Conservation (phyloP, 768 basidiomycete species). For the Suillus bovinus region DNA sequence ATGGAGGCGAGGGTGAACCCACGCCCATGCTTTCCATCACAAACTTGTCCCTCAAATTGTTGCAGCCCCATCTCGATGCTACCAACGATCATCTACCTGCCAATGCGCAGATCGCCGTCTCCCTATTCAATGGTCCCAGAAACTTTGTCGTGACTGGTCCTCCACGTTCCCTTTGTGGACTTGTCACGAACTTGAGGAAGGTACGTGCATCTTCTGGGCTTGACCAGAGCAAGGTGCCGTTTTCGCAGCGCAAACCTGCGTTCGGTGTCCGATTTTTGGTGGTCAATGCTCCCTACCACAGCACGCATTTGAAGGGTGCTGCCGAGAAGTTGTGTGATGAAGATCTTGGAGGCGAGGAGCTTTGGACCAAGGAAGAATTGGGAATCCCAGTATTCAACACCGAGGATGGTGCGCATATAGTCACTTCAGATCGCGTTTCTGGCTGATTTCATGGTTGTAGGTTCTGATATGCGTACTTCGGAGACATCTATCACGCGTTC, state of each 20-base stretch:
- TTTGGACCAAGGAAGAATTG: constrained; percentile 72
- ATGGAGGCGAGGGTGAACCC: constrained; percentile 91
- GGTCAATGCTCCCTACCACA: constrained; percentile 97
- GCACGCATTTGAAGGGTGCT: constrained; percentile 73
- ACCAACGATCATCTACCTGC: constrained; percentile 84
- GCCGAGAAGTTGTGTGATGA: constrained; percentile 75
- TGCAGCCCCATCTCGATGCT: constrained; percentile 79
- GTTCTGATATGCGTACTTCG: constrained; percentile 76
- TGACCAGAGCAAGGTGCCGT: constrained; percentile 93
- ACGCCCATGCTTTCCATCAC: constrained; percentile 92
- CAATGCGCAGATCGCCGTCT: constrained; percentile 80
- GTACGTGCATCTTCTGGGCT: constrained; percentile 82
- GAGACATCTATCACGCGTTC: constrained; percentile 80
- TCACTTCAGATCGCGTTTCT: constrained; percentile 19
- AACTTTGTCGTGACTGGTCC: constrained; percentile 94
- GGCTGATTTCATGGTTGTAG: constrained; percentile 40
- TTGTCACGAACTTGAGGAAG: constrained; percentile 89
- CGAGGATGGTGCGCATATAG: constrained; percentile 70
- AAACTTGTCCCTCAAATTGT: constrained; percentile 72
- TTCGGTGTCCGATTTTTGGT: constrained; percentile 93
- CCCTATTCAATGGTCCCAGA: constrained; percentile 90
- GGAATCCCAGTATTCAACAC: constrained; percentile 90
- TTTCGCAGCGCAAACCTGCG: constrained; percentile 91
- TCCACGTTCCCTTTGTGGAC: constrained; percentile 87
- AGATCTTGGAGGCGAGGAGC: constrained; percentile 74